phyloP scores from a whole-genome alignment of 1,139 yeast genomes.

The Yamadazyma kanchanaburiensis region DNA sequence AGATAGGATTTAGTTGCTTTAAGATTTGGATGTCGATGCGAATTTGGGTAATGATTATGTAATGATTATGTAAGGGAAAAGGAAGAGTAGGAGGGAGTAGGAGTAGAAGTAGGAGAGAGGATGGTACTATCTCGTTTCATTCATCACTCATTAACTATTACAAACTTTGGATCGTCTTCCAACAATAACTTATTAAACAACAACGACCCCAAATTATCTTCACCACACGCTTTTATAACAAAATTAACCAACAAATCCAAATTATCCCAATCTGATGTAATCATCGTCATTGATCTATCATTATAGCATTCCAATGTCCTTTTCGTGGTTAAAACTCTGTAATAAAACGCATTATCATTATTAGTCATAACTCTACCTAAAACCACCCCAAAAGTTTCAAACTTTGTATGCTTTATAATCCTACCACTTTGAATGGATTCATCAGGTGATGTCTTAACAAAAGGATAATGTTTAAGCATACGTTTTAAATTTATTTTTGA shows the following conservation, averaged over 20 bases:
- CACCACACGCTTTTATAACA: conserved; percentile 11
- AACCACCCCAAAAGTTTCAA: conserved; percentile 14
- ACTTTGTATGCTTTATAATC: conserved; percentile 15
- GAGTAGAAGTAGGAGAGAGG: no score
- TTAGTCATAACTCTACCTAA: conserved; percentile 8
- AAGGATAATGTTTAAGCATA: conserved; percentile 5
- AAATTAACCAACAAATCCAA: conserved; percentile 5
- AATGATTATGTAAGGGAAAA: no score
- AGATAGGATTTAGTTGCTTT: background rate
- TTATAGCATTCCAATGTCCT: conserved; percentile 13
- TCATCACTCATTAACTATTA: no score
- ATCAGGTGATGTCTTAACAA: background rate
- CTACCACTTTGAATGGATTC: conserved; percentile 9
- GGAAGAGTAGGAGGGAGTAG: no score
- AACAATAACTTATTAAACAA: conserved; percentile 3
- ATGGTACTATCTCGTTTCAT: no score
- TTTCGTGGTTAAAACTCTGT: conserved; percentile 12
- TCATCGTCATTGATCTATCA: conserved; percentile 6
- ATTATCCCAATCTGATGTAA: conserved; percentile 4
- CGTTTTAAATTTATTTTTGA: conserved; percentile 9
- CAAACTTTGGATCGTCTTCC: conserved; percentile 2
- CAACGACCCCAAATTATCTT: conserved; percentile 9
- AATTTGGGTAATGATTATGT: background rate
- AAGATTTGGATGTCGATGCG: background rate
- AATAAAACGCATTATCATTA: conserved; percentile 5